These are phyloP conservation scores for Aspergillus sp. DNA, from an alignment of 2,329 filamentous ascomycete genomes.

Conservation along the genomic window DNA sequence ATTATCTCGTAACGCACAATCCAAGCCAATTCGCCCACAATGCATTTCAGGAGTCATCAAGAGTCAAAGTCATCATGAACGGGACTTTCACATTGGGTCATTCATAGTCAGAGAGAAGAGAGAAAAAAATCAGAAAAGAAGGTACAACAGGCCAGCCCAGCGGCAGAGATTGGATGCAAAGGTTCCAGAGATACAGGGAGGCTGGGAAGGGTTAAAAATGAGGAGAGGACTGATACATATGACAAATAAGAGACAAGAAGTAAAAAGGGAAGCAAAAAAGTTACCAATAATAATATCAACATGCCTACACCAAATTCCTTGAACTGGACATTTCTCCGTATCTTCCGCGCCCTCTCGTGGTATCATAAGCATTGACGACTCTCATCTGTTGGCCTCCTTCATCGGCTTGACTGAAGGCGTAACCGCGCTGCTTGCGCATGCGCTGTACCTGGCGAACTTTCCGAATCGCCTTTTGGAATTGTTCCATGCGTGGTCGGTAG, in stretches of 20 bases:
- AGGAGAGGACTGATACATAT: too few relatives aligned
- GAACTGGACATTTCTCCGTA: conserved; percentile 91
- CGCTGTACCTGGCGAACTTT: conserved; percentile 97
- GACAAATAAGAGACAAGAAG: conserved; percentile 1
- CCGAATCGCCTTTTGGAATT: conserved; percentile 98
- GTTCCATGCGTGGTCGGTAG: conserved; percentile 96
- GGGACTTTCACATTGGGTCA: too few relatives aligned
- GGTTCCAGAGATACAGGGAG: too few relatives aligned
- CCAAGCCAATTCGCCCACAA: too few relatives aligned
- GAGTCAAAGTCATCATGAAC: too few relatives aligned
- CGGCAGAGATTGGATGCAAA: too few relatives aligned
- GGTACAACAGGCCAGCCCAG: too few relatives aligned
- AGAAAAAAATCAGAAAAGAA: too few relatives aligned
- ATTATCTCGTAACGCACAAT: too few relatives aligned
- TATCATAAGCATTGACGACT: conserved; percentile 96
- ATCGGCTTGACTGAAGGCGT: conserved; percentile 96
- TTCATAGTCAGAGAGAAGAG: too few relatives aligned
- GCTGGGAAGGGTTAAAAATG: too few relatives aligned
- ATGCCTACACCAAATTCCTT: conserved; percentile 26
- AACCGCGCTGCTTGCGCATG: conserved; percentile 98
- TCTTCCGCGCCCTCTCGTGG: conserved; percentile 80
- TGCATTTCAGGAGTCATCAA: too few relatives aligned
- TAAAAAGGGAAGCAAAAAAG: background rate
- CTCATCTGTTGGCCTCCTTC: conserved; percentile 88
- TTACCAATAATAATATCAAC: background rate